Conservation (phyloP, 345 rosid genomes). For the Mallotus nudiflorus region DNA sequence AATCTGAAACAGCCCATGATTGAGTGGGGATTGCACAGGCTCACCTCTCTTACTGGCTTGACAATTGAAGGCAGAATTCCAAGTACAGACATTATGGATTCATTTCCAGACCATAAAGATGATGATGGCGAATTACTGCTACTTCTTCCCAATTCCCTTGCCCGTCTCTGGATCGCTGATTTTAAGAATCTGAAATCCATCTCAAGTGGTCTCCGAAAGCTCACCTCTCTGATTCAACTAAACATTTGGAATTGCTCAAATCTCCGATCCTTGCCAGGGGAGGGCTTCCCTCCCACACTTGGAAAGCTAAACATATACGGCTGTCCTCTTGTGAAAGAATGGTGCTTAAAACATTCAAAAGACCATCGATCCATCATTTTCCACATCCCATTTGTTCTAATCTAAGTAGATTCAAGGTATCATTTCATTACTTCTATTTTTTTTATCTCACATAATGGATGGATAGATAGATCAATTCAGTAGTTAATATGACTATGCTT, state of each 20-base stretch:
- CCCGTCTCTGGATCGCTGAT: not conserved
- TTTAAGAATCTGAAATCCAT: too few species aligned
- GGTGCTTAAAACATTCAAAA: not conserved
- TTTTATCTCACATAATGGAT: too few species aligned
- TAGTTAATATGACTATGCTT: too few species aligned
- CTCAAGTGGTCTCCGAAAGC: not conserved
- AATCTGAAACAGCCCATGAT: slow-evolving; percentile 10
- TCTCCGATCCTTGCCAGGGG: not conserved
- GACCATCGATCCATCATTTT: not conserved
- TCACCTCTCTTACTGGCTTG: not conserved
- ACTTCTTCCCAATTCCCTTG: not conserved
- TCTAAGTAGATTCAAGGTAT: too few species aligned
- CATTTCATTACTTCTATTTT: too few species aligned
- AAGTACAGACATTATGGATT: not conserved
- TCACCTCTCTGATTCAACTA: not conserved
- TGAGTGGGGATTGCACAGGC: slow-evolving; percentile 19
- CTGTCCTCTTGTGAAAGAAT: not conserved
- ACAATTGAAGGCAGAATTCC: not conserved
- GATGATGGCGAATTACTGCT: too few species aligned
- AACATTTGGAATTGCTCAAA: not conserved
- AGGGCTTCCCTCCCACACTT: not conserved
- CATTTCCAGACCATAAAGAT: not conserved
- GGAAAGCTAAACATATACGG: too few species aligned
- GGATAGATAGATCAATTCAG: too few species aligned
- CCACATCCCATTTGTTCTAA: too few species aligned